A percentile compares a stretch with the other conserved stretches of the same genome.
Conservation (phyloP, 345 rosid genomes). For the Eucalyptus albens region DNA sequence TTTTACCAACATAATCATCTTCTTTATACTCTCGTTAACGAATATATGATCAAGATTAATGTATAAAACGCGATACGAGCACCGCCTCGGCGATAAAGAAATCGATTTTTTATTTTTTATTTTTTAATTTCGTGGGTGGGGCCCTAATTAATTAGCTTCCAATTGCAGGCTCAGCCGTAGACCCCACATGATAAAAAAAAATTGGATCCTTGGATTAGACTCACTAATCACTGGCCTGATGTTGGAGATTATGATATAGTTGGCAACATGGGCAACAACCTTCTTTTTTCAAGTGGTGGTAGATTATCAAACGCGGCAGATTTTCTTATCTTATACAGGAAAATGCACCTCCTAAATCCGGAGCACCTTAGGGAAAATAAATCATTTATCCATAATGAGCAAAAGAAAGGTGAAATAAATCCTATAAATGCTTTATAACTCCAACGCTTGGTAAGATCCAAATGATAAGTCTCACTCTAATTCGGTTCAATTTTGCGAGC, state of each 20-base stretch:
- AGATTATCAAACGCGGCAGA: background rate
- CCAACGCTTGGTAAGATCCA: background rate
- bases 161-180: background rate
- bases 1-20: constrained; percentile 29
- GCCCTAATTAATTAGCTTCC: background rate
- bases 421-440: background rate
- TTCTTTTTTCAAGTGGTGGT: background rate
- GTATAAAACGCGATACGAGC: background rate
- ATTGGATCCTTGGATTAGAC: background rate
- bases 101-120: background rate
- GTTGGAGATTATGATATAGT: background rate
- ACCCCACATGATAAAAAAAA: background rate
- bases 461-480: background rate
- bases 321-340: background rate
- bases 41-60: background rate
- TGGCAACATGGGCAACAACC: background rate
- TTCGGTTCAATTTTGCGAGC: background rate
- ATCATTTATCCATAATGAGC: background rate
- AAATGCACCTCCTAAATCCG: background rate
- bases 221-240: background rate
- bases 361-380: background rate
- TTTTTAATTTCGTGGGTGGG: background rate
- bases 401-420: background rate
- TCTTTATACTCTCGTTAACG: background rate
- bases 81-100: background rate